Base-by-base conservation (phyloP, 345 rosid species). In the Ceriops decandra region DNA sequence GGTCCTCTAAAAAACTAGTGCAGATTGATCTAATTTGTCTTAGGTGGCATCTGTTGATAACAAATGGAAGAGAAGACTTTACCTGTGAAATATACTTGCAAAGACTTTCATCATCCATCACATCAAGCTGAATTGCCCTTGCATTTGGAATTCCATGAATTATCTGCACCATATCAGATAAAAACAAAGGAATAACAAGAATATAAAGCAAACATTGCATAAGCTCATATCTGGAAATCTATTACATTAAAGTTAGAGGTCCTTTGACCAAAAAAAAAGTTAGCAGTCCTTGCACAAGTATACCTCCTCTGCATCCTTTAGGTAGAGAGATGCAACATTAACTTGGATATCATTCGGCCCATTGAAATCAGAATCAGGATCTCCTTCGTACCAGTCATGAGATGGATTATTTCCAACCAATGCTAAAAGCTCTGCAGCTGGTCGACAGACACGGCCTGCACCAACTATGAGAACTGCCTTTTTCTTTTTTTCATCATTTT, bases 221-320 rank as follows among this genome's bases (percentile, higher is more conserved):
- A 49, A 6, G 17, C 30, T 36, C 7, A 0, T 62, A 3, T 17
- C 64, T 62, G 16, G 49, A 42, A 42, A 42, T 3, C 30, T 24
- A 11, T 38, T 33, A n/a, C 36, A 33, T 33, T 33, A 53, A 15
- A 13, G 53, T 52, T 53, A 2, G 51, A 28, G 38, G 32, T 3
- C 22, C 13, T 17, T 63, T 33, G 36, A 33, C 36, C 9, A 33
- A 33, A 33, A 33, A 7, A 33, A 7, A 33, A 33, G 33, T 53
- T 24, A 2, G 32, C 10, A 19, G 32, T 3, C 22, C 21, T 26
- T 63, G 52, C 35, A 31, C 19, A 57, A 52, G 31, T 56, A 56
- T 85, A 93, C 98, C 97, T 93, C 95, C 78, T 93, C 87, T 57
- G 97, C 98, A 79, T 93, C 98, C 74, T 86, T 87, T 38, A 91